Base-by-base conservation (phyloP, 768 basidiomycete genomes). In the button mushroom (Agaricus bisporus) region DNA sequence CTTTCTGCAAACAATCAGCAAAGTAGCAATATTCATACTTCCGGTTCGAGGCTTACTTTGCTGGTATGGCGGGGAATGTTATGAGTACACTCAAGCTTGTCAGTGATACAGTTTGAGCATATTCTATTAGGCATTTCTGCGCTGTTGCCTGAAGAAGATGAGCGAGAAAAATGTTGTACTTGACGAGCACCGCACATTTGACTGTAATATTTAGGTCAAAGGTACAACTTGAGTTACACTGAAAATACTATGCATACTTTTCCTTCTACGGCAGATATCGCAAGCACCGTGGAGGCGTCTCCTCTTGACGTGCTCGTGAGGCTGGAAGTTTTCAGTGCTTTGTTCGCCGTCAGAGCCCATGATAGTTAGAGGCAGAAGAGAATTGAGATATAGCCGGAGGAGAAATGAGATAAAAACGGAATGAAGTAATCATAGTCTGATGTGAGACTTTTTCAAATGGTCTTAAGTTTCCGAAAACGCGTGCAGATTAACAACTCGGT, bases 91-190 rank as follows among this genome's bases (percentile, higher is more conserved):
- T 75, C 69, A 1, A 73, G 68, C 38, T 68, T 69, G 41, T 73
- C 76, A 1, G 71, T 59, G 0, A 71, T 68, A 59, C 84, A 86
- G 57, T 82, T 83, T 0, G 82, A 73, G 60, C 84, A 86, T 37
- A 68, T 64, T 25, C 77, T 78, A 2, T 70, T 69, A 4, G 76
- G 76, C 75, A 76, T 80, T 52, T 74, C 77, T 17, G 80, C 79
- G 58, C 85, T 86, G 56, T 87, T 80, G 56, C 82, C 81, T 81
- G 42, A 15, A 10, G 39, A 10, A 35, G 1, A 14, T 44, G 35
- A 37, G 37, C 37, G 44, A 17, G 43, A 14, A 22, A 18, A 20
- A 9, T 4, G n/a, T 4, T 20, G 41, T 18, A 11, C 12, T 28
- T 28, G 17, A 11, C 2, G 11, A 11, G 5, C 25, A 25, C 12